Conservation (phyloP, 2,329 filamentous ascomycete genomes). For the Phyllosticta citriasiana region DNA sequence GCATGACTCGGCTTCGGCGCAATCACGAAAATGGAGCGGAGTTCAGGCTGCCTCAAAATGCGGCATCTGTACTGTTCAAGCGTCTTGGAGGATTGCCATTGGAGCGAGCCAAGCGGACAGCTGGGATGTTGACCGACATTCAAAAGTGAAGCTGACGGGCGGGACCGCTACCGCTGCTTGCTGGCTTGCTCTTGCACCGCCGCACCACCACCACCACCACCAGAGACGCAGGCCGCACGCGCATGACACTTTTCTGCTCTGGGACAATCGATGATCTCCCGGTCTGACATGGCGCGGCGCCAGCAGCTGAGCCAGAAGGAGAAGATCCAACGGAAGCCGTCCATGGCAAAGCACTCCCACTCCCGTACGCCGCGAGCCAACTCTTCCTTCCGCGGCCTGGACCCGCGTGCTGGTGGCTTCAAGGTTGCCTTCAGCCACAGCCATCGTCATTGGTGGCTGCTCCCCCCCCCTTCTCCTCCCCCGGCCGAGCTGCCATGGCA, state of each 20-base stretch:
- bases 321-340: neutral
- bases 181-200: neutral
- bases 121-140: no score
- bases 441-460: slow-evolving; percentile 1
- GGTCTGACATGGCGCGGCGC: neutral
- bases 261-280: neutral
- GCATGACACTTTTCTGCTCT: neutral
- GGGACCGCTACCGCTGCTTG: neutral
- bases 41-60: no score
- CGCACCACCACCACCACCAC: neutral
- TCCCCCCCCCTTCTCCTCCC: neutral
- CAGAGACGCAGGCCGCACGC: neutral
- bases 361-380: neutral
- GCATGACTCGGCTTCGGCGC: no score
- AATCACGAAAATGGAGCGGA: no score
- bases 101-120: no score
- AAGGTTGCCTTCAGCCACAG: neutral
- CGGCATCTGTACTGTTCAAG: no score
- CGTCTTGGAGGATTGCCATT: no score
- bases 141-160: neutral
- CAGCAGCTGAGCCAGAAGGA: neutral
- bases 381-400: neutral
- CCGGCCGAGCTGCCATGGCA: neutral
- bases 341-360: no score
- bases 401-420: neutral